Conservation (phyloP, 2,329 filamentous ascomycete species). For the Colletotrichum acutatum region DNA sequence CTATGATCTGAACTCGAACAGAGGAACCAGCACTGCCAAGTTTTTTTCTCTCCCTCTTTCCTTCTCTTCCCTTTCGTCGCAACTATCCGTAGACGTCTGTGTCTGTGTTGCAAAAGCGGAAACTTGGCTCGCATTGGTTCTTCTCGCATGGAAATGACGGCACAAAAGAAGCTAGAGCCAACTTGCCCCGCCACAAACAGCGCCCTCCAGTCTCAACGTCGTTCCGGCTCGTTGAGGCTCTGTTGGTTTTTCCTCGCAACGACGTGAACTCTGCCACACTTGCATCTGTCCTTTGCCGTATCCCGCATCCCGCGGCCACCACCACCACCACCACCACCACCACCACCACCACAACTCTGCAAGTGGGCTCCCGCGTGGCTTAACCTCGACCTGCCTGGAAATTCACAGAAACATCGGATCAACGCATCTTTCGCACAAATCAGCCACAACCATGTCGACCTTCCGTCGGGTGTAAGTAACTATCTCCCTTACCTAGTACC, state of each 20-base stretch:
- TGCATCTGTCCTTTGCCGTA: neutral
- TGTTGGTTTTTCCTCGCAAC: neutral
- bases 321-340: neutral
- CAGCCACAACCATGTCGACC: slow-evolving; percentile 19
- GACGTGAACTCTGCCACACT: neutral
- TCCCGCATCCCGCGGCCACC: neutral
- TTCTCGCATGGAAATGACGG: neutral
- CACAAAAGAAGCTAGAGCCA: neutral
- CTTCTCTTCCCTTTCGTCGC: neutral
- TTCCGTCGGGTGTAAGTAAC: slow-evolving; percentile 32
- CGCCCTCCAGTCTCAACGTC: neutral
- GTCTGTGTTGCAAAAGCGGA: neutral
- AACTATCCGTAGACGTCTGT: neutral
- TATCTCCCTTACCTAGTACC: neutral
- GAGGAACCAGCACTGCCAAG: neutral
- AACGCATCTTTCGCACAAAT: neutral
- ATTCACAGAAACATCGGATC: neutral
- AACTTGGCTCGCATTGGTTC: neutral
- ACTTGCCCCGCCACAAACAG: neutral
- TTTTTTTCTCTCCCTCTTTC: neutral
- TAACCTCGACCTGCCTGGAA: neutral
- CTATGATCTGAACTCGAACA: neutral
- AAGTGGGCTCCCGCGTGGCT: neutral
- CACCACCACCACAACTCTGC: too few species aligned
- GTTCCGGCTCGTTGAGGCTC: neutral